Conservation (phyloP, 2,329 filamentous ascomycete species). For the Pseudogymnoascus sp. region DNA sequence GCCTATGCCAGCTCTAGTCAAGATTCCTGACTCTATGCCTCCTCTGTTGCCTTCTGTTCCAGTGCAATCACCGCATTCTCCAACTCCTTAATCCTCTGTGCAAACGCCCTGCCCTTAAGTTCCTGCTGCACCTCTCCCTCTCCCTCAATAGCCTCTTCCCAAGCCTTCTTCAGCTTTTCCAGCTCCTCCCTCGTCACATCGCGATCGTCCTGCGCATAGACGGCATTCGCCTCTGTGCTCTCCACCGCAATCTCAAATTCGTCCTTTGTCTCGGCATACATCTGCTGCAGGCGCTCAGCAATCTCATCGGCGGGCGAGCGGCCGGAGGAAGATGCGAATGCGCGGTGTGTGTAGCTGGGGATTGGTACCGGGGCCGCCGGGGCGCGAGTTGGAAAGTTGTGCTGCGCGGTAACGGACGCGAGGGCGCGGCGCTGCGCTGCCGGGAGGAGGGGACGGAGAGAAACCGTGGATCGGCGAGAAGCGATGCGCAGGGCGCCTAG, state of each 20-base stretch:
- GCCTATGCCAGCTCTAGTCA: background rate
- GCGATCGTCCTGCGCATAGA: constrained; percentile 38
- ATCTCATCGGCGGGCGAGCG: constrained; percentile 19
- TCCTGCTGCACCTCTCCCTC: constrained; percentile 30
- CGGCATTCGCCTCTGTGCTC: constrained; percentile 35
- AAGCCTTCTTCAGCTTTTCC: constrained; percentile 29
- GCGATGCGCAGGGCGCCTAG: background rate
- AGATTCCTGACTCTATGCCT: background rate
- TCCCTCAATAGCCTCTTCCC: constrained; percentile 26
- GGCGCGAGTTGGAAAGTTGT: background rate
- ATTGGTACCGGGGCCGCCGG: background rate
- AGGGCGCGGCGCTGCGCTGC: background rate
- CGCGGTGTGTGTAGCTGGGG: background rate
- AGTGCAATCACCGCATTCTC: constrained; percentile 34
- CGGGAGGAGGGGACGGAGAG: background rate
- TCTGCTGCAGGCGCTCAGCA: constrained; percentile 22
- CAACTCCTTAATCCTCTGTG: constrained; percentile 38
- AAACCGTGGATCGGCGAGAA: background rate
- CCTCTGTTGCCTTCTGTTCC: constrained; percentile 8
- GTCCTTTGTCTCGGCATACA: constrained; percentile 37
- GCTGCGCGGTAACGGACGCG: background rate
- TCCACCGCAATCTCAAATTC: constrained; percentile 42
- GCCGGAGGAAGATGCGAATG: background rate
- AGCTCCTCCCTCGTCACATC: constrained; percentile 38
- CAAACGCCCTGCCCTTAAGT: constrained; percentile 36